A percentile compares a stretch with the other conserved stretches of the same genome.
These are phyloP conservation scores for Zymoseptoria pseudotritici DNA, from an alignment of 2,329 filamentous ascomycete genomes.

Conservation along the genomic window DNA sequence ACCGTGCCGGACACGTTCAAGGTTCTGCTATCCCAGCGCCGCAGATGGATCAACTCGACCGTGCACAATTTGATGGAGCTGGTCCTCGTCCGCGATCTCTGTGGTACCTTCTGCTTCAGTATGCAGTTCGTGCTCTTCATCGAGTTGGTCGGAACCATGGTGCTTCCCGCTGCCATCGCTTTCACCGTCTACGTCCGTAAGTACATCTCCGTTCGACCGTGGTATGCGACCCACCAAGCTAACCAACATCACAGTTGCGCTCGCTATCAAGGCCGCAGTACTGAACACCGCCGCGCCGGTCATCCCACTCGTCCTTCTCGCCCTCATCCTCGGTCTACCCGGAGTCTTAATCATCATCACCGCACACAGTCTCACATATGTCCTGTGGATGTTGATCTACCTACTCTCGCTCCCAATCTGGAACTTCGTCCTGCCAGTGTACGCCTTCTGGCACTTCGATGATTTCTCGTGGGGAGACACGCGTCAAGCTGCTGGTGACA, in stretches of 20 bases:
- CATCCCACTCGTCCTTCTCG: constrained; percentile 84
- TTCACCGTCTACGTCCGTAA: constrained; percentile 95
- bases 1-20: constrained; percentile 89
- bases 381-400: constrained; percentile 96
- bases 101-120: constrained; percentile 98
- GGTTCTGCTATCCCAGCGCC: constrained; percentile 86
- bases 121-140: constrained; percentile 99
- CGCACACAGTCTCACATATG: constrained; percentile 84
- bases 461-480: constrained; percentile 99
- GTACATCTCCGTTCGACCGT: constrained; percentile 30
- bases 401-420: constrained; percentile 86
- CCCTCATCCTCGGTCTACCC: constrained; percentile 85
- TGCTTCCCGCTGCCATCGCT: constrained; percentile 88
- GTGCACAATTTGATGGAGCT: constrained; percentile 98
- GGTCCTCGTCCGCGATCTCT: constrained; percentile 87
- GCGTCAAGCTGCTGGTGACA: constrained; percentile 85
- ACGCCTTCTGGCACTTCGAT: constrained; percentile 99
- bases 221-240: constrained; percentile 12
- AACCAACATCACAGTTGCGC: constrained; percentile 55
- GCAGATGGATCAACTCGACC: constrained; percentile 98
- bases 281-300: constrained; percentile 57
- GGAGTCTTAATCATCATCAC: constrained; percentile 88
- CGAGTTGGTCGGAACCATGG: constrained; percentile 87
- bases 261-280: constrained; percentile 66
- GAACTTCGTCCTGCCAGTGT: constrained; percentile 92